These are phyloP conservation scores for Rauvolfia tetraphylla DNA, from an alignment of 257 asterid genomes.

Conservation along the genomic window DNA sequence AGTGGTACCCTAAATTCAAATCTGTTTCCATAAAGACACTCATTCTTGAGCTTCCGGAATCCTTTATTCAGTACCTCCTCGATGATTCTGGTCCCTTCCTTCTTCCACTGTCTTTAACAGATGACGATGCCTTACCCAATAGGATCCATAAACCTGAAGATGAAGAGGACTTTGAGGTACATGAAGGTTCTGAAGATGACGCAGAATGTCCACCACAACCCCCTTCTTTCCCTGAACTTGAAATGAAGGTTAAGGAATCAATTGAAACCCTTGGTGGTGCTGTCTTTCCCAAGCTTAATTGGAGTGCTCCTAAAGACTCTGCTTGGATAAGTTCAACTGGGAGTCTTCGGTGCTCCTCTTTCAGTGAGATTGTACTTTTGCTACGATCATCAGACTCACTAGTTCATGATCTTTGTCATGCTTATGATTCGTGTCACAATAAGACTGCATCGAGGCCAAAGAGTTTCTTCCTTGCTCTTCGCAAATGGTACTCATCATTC, in stretches of 20 bases:
- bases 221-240: conserved; percentile 79
- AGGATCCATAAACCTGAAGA: conserved; percentile 68
- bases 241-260: conserved; percentile 48
- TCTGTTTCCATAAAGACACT: conserved; percentile 57
- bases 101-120: conserved; percentile 65
- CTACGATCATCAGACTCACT: conserved; percentile 75
- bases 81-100: conserved; percentile 72
- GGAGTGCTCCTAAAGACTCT: conserved; percentile 91
- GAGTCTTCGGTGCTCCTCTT: conserved; percentile 65
- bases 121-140: conserved; percentile 73
- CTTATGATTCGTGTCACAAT: conserved; percentile 67
- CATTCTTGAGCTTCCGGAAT: conserved; percentile 66
- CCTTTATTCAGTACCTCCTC: conserved; percentile 60
- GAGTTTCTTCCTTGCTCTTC: conserved; percentile 62
- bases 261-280: conserved; percentile 81
- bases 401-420: conserved; percentile 70
- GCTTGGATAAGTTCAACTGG: conserved; percentile 86
- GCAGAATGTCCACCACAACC: conserved; percentile 54
- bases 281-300: conserved; percentile 80
- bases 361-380: conserved; percentile 72
- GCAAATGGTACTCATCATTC: conserved; percentile 72
- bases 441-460: conserved; percentile 60
- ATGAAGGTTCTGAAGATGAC: conserved; percentile 70
- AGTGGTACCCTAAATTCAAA: conserved; percentile 84
- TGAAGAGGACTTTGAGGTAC: conserved; percentile 54